Percentiles rank a stretch among this genome's conserved stretches.
phyloP scores from a whole-genome alignment of 2,329 filamentous ascomycete species.

The Colletotrichum horii region DNA sequence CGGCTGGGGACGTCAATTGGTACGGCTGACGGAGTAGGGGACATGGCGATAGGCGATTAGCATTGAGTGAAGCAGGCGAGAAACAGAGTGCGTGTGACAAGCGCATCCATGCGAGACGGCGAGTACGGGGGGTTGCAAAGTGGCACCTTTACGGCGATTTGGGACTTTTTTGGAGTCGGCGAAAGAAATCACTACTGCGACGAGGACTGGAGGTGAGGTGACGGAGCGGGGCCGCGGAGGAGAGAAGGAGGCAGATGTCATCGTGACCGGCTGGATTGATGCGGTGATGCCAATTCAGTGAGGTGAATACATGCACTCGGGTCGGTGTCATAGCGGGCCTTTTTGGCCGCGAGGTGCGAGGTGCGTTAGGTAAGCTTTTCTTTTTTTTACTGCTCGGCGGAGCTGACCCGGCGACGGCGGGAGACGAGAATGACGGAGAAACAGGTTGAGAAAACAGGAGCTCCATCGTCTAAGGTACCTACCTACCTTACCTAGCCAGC shows the following conservation, averaged over 20 bases:
- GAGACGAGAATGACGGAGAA: constrained; percentile 8
- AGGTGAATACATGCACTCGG: background rate
- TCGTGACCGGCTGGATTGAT: background rate
- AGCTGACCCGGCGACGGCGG: background rate
- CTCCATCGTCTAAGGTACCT: background rate
- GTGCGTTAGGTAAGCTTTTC: constrained; percentile 5
- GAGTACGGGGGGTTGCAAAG: background rate
- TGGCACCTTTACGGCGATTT: background rate
- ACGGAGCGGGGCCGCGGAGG: constrained; percentile 1
- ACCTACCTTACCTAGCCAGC: no score
- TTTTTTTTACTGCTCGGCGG: background rate
- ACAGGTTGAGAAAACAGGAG: background rate
- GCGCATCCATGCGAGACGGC: background rate
- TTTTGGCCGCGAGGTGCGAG: background rate
- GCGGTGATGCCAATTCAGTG: background rate
- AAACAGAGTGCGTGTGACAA: background rate
- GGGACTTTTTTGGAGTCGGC: background rate
- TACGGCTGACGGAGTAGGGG: background rate
- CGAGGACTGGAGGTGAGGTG: background rate
- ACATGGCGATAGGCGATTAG: constrained; percentile 12
- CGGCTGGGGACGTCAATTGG: background rate
- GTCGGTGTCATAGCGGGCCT: background rate
- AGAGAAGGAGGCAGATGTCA: background rate
- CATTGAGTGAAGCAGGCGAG: background rate
- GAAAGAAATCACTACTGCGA: background rate